A percentile compares a stretch with the other conserved stretches of the same genome.
Evolutionary conservation across 202 grass and related monocot genomes (phyloP).

Genomic region (Alloteropsis angusta): DNA sequence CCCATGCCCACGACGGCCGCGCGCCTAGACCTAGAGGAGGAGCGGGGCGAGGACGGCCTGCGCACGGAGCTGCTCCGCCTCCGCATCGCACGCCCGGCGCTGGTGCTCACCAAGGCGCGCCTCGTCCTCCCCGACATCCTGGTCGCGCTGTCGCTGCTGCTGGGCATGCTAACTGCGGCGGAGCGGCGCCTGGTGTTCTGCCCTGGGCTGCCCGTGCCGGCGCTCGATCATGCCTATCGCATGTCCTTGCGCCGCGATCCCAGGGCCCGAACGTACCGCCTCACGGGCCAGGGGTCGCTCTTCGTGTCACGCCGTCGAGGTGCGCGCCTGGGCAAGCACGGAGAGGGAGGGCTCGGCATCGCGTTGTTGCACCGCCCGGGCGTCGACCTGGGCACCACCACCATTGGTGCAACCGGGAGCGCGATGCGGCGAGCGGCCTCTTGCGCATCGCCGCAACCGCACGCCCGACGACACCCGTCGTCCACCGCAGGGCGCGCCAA

Average conservation of each 20-base stretch:
- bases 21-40: not conserved
- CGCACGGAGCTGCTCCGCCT: conserved; percentile 29
- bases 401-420: conserved; percentile 21
- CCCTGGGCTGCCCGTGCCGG: conserved; percentile 10
- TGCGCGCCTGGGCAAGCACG: conserved; percentile 10
- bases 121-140: conserved; percentile 14
- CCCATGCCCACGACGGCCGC: not conserved
- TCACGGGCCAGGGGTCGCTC: conserved; percentile 27
- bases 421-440: conserved; percentile 25
- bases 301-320: conserved; percentile 32
- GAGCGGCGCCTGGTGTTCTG: conserved; percentile 26
- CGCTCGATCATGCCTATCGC: conserved; percentile 17
- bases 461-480: not conserved
- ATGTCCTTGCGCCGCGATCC: conserved; percentile 25
- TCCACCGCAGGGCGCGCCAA: no score
- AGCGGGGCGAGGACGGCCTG: conserved; percentile 18
- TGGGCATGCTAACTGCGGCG: conserved; percentile 27
- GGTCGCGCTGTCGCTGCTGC: conserved; percentile 28
- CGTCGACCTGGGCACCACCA: not conserved
- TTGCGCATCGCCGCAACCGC: not conserved
- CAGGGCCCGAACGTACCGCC: not conserved
- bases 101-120: conserved; percentile 34
- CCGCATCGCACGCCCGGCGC: conserved; percentile 15
- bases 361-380: conserved; percentile 17
- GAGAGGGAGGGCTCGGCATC: conserved; percentile 23